Evolutionary conservation across 176 grass and related monocot species (phyloP).

Genomic region (Microstegium vimineum): DNA sequence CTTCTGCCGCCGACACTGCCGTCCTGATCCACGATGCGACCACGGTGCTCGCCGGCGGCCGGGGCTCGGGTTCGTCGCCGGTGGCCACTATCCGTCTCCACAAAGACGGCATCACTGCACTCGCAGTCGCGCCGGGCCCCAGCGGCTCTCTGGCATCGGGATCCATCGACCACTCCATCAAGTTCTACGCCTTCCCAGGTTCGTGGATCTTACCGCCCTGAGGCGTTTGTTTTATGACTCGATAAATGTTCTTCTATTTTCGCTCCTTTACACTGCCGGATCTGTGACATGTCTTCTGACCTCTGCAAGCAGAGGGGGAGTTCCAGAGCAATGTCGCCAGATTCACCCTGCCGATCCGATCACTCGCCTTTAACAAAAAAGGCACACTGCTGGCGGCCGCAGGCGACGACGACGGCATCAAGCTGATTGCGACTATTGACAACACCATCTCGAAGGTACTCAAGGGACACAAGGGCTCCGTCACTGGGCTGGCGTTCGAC

Average conservation of each 20-base stretch:
- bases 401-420: slow-evolving; percentile 93
- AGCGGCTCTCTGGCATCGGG: slow-evolving; percentile 56
- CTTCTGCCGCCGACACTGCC: slow-evolving; percentile 51
- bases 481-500: slow-evolving; percentile 71
- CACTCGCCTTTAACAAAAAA: slow-evolving; percentile 75
- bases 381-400: slow-evolving; percentile 78
- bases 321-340: slow-evolving; percentile 84
- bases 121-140: slow-evolving; percentile 57
- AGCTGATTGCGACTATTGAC: slow-evolving; percentile 82
- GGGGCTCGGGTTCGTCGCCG: slow-evolving; percentile 12
- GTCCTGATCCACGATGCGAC: slow-evolving; percentile 68
- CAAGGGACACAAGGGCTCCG: slow-evolving; percentile 84
- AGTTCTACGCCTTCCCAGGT: slow-evolving; percentile 87
- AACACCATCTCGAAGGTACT: slow-evolving; percentile 90
- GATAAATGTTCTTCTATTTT: neutral
- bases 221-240: neutral
- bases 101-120: slow-evolving; percentile 79
- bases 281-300: neutral
- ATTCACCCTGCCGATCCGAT: slow-evolving; percentile 85
- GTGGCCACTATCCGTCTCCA: slow-evolving; percentile 53
- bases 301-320: slow-evolving; percentile 47
- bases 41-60: slow-evolving; percentile 18
- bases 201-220: slow-evolving; percentile 10
- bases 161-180: slow-evolving; percentile 92
- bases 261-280: neutral